Base-by-base conservation (phyloP, 768 basidiomycete genomes). In the Leccinum barrowsii region DNA sequence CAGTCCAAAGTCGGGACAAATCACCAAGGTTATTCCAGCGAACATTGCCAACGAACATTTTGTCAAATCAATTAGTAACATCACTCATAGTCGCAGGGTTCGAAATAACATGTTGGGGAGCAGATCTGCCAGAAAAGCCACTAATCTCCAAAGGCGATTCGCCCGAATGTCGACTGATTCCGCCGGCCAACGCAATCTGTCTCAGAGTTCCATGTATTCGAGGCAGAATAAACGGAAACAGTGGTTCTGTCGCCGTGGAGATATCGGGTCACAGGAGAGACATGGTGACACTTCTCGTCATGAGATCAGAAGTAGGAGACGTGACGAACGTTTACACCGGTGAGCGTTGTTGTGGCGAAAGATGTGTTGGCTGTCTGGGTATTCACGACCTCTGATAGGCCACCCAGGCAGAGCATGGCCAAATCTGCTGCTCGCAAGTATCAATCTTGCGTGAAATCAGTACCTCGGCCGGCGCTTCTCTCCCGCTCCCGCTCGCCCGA, bases 91-190 rank as follows among this genome's bases (percentile, higher is more conserved):
- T 32, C 56, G 58, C 17, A 32, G n/a, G 19, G 7, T 32, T 47
- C 21, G 55, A 42, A 24, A 30, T 46, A 54, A 19, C 32, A 24
- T 22, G 22, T 64, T 62, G 68, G 19, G 32, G 2, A n/a, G 21
- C 6, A 60, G 59, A 19, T 28, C 7, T 17, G 17, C 52, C 42
- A 54, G n/a, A 35, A 70, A 57, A 44, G 51, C 26, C 34, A 32
- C 28, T 7, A 54, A 47, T 22, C 11, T 22, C 21, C 52, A 52
- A 42, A 58, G 48, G 51, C 58, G 50, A 42, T 59, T 60, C 17
- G 58, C 58, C 11, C 66, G 69, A 52, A 68, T 67, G 63, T 62
- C 67, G 17, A 62, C 62, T 5, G 62, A 63, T 26, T 55, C 59
- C 12, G 47, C 63, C 10, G 7, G 46, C 22, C 59, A 49, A 56